Conservation (phyloP, 768 basidiomycete genomes). For the Leccinum truebloodii region DNA sequence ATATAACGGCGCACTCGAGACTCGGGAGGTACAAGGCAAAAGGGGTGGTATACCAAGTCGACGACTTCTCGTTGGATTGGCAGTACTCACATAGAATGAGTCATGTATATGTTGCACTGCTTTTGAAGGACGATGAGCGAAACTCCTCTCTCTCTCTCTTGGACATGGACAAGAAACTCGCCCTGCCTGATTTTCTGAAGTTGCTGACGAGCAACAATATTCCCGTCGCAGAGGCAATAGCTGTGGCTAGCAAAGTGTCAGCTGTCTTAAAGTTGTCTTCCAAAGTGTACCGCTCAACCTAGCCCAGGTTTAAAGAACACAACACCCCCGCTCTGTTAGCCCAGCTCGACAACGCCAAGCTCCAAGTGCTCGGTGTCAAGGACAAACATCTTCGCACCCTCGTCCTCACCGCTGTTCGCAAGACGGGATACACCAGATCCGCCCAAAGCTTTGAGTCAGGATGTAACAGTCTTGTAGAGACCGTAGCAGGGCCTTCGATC, state of each 20-base stretch:
- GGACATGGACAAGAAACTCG: constrained; percentile 46
- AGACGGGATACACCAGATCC: constrained; percentile 54
- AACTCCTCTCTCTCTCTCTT: constrained; percentile 1
- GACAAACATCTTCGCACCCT: constrained; percentile 66
- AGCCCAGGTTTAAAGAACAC: constrained; percentile 65
- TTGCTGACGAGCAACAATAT: constrained; percentile 58
- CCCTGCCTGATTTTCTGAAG: constrained; percentile 68
- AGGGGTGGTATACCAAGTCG: constrained; percentile 24
- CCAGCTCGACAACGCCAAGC: constrained; percentile 58
- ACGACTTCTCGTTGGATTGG: constrained; percentile 14
- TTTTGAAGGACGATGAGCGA: not conserved
- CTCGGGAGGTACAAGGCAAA: constrained; percentile 13
- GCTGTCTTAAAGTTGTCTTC: constrained; percentile 17
- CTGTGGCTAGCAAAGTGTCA: constrained; percentile 68
- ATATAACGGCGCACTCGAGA: not conserved
- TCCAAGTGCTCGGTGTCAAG: constrained; percentile 57
- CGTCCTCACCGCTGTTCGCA: constrained; percentile 58
- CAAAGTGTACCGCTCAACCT: constrained; percentile 14
- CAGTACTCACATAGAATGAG: not conserved
- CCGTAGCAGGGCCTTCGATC: constrained; percentile 9
- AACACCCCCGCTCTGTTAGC: constrained; percentile 61
- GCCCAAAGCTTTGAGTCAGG: constrained; percentile 21
- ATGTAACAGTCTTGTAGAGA: not conserved
- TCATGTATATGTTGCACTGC: not conserved
- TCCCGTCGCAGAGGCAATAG: constrained; percentile 66